Conservation (phyloP, 768 basidiomycete genomes). For the Tephrocybe sp. region DNA sequence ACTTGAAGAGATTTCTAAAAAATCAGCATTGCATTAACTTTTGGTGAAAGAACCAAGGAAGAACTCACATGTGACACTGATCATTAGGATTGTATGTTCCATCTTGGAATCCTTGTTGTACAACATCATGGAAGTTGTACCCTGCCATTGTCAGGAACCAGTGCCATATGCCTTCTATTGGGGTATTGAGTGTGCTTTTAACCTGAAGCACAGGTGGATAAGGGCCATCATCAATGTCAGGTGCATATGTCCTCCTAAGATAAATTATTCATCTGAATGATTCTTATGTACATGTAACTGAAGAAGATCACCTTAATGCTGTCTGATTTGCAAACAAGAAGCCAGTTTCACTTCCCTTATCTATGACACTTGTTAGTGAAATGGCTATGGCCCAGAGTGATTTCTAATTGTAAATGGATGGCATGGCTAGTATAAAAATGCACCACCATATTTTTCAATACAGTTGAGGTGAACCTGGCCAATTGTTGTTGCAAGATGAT, state of each 20-base stretch:
- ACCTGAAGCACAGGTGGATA: constrained; percentile 19
- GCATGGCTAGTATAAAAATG: constrained; percentile 24
- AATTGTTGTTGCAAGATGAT: constrained; percentile 13
- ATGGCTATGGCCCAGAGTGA: not conserved
- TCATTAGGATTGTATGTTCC: not conserved
- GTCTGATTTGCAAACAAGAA: constrained; percentile 1
- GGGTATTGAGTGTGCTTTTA: constrained; percentile 23
- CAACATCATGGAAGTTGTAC: constrained; percentile 2
- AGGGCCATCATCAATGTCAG: constrained; percentile 15
- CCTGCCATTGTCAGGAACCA: constrained; percentile 17
- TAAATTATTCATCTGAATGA: not conserved
- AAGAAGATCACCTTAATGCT: not conserved
- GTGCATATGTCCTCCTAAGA: no score
- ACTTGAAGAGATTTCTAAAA: constrained; percentile 19
- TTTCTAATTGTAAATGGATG: constrained; percentile 12
- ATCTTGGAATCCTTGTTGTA: not conserved
- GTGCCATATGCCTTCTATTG: constrained; percentile 25
- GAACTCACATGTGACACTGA: not conserved
- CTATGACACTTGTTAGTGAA: constrained; percentile 1
- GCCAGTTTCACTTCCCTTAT: constrained; percentile 11
- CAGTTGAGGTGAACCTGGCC: constrained; percentile 11
- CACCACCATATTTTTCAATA: constrained; percentile 4
- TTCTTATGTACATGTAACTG: not conserved
- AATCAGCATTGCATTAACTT: not conserved
- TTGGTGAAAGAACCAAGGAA: not conserved